These are phyloP conservation scores for Dryadomyces quercivorus DNA, from an alignment of 2,329 filamentous ascomycete genomes.

Conservation along the genomic window DNA sequence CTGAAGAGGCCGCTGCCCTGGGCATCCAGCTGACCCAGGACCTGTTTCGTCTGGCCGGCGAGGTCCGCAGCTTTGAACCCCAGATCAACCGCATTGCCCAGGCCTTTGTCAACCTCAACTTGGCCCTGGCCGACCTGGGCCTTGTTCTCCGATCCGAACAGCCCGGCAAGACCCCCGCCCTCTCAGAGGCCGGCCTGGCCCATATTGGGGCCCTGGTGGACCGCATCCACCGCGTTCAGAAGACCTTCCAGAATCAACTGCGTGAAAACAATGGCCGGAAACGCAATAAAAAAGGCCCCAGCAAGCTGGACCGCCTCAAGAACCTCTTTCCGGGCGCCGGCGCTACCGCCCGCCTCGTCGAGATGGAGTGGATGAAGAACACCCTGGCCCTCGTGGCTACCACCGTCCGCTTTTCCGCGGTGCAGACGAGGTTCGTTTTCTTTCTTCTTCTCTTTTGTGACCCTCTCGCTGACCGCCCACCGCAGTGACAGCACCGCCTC, in stretches of 20 bases:
- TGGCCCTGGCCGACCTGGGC: constrained; percentile 8
- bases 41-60: constrained; percentile 9
- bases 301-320: constrained; percentile 8
- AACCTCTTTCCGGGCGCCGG: constrained; percentile 8
- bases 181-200: not conserved
- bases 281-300: not conserved
- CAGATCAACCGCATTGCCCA: constrained; percentile 11
- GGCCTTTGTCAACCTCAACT: constrained; percentile 11
- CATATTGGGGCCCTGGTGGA: constrained; percentile 2
- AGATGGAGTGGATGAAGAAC: constrained; percentile 12
- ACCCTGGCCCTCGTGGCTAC: constrained; percentile 6
- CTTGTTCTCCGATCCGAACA: not conserved
- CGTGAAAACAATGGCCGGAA: not conserved
- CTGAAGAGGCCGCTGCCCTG: constrained; percentile 8
- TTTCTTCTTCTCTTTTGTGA: not conserved
- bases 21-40: constrained; percentile 11
- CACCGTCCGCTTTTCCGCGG: constrained; percentile 2
- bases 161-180: not conserved
- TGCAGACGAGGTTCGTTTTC: not conserved
- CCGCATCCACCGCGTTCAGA: constrained; percentile 8
- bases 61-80: constrained; percentile 5
- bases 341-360: constrained; percentile 6
- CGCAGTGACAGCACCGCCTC: not conserved
- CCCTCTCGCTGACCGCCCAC: not conserved
- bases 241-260: not conserved